These are phyloP conservation scores for Globisporangium cystogenes DNA, from an alignment of 352 stramenopile genomes.

Conservation along the genomic window DNA sequence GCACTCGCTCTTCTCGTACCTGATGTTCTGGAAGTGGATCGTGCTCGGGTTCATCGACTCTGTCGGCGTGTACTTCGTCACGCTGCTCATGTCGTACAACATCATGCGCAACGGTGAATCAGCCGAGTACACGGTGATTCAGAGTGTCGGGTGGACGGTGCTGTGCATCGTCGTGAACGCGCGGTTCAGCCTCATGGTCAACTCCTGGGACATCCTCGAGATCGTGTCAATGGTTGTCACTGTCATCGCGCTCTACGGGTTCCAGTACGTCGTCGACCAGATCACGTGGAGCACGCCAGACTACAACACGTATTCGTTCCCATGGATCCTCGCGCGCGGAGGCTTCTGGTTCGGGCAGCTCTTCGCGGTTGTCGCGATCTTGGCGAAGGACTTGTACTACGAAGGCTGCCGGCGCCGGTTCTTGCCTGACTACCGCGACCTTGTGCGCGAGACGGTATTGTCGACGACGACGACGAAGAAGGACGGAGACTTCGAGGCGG, in stretches of 20 bases:
- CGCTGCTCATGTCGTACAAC: constrained; percentile 36
- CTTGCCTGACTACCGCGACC: constrained; percentile 56
- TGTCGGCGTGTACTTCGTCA: constrained; percentile 63
- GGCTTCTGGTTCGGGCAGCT: constrained; percentile 78
- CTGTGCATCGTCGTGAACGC: constrained; percentile 74
- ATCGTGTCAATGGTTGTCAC: constrained; percentile 46
- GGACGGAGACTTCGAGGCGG: background rate
- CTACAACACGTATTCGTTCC: constrained; percentile 76
- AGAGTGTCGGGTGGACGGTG: constrained; percentile 68
- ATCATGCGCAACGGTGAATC: constrained; percentile 56
- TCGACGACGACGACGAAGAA: constrained; percentile 12
- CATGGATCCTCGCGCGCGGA: constrained; percentile 59
- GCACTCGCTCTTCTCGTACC: constrained; percentile 63
- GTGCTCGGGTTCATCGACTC: constrained; percentile 71
- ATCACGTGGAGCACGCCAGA: constrained; percentile 42
- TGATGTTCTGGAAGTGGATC: constrained; percentile 88
- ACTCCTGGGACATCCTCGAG: constrained; percentile 72
- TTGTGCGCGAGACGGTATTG: constrained; percentile 51
- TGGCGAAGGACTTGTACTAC: constrained; percentile 70
- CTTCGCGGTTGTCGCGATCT: constrained; percentile 56
- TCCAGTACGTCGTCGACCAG: constrained; percentile 65
- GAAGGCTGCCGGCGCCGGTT: constrained; percentile 63
- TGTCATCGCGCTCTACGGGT: constrained; percentile 49
- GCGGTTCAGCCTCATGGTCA: constrained; percentile 75
- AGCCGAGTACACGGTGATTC: constrained; percentile 55